Conservation (phyloP, 768 basidiomycete species). For the Trametes coccinea region DNA sequence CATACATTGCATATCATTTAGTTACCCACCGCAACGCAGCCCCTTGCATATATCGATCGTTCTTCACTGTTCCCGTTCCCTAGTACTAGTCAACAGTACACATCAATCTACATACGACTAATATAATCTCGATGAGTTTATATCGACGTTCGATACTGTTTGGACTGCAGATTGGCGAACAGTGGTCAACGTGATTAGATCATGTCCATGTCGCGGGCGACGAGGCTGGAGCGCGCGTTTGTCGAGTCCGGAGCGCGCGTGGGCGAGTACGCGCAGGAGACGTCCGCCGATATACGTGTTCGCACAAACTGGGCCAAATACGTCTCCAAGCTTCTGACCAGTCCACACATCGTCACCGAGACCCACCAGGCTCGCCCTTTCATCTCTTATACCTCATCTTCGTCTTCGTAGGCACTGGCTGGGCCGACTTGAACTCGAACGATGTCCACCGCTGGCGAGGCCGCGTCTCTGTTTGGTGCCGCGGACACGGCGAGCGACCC, state of each 20-base stretch:
- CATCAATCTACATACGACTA: constrained; percentile 12
- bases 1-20: constrained; percentile 21
- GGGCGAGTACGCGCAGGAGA: not conserved
- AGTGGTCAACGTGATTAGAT: no score
- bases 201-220: no score
- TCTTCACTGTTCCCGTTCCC: constrained; percentile 1
- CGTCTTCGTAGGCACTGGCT: constrained; percentile 22
- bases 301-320: constrained; percentile 43
- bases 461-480: constrained; percentile 77
- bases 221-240: no score
- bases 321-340: constrained; percentile 20
- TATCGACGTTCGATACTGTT: no score
- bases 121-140: constrained; percentile 8
- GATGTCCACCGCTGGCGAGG: constrained; percentile 74
- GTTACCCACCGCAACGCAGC: constrained; percentile 13
- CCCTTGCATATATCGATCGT: constrained; percentile 13
- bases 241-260: constrained; percentile 7
- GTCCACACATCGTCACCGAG: constrained; percentile 12
- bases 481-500: constrained; percentile 52
- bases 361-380: constrained; percentile 11
- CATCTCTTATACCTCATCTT: constrained; percentile 8
- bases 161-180: no score
- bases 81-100: not conserved
- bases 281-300: constrained; percentile 36
- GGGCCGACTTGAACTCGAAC: constrained; percentile 18